Evolutionary conservation across 129 eudicot species (phyloP), one percentile per base, ranked within the genome.

Genomic region (Flaveria bidentis): DNA sequence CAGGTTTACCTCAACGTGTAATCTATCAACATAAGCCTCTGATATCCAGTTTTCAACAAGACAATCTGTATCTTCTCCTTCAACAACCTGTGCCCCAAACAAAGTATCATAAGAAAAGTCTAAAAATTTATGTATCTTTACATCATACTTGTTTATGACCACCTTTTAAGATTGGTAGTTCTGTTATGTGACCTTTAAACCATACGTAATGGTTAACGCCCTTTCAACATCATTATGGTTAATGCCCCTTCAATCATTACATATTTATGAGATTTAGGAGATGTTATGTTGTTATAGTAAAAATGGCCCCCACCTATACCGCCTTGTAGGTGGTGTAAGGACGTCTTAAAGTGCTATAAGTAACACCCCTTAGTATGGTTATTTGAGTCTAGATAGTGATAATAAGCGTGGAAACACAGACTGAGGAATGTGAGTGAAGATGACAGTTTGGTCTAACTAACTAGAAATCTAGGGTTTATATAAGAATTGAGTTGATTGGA

Each of bases 31-130:
- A 81, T 85, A 94, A 57, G 96, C 84, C 71, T 85, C 86, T 4
- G 97, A 88, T 65, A 94, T 91, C 97, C 97, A 94, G 52, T 75
- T 75, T 58, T 91, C 92, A 17, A 94, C 80, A 64, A 79, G 88
- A 66, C 92, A 83, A 33, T 90, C 97, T 1, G 97, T 91, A 52
- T 85, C 91, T 62, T 91, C 91, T 73, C 97, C 98, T 85, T 89
- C 97, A 80, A 88, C 98, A 64, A 94, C 98, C 98, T 94, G 67
- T 46, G 9, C 79, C 75, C 79, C 22, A 20, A 20, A 20, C 60
- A 26, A 73, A 62, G 18, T 16, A 10, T 23, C 3, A 64, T 15
- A 41, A 50, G 36, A 60, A 69, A 33, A 51, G 56, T 46, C 58
- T 4, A 26, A 14, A 9, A 56, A 55, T 18, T 25, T 13, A 41